Percentiles rank a stretch among this genome's conserved stretches.
Conservation (phyloP, 805 yeast species). For the Jamesozyma lodderae region DNA sequence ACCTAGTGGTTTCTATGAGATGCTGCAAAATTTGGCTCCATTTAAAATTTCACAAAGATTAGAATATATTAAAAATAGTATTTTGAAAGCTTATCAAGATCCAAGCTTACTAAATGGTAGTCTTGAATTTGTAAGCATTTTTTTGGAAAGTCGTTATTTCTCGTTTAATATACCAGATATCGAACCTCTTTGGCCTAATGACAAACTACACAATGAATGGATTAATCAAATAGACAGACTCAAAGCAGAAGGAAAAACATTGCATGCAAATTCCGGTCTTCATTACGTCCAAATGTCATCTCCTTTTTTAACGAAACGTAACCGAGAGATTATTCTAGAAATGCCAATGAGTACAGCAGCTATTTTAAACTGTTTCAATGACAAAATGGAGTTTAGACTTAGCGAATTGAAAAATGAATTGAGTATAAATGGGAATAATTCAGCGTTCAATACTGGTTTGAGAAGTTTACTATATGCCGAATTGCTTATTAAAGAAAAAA, state of each 20-base stretch:
- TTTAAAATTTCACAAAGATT: background rate
- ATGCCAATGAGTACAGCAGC: conserved; percentile 11
- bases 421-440: conserved; percentile 2
- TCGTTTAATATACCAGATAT: background rate
- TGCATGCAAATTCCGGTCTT: background rate
- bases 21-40: background rate
- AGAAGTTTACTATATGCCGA: conserved; percentile 2
- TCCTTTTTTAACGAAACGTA: background rate
- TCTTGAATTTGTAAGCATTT: conserved; percentile 1
- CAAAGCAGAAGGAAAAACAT: background rate
- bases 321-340: background rate
- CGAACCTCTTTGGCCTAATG: conserved; percentile 1
- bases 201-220: background rate
- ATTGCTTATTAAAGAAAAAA: background rate
- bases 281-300: conserved; percentile 10
- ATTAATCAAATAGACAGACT: background rate
- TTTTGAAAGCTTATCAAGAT: background rate
- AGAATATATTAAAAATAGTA: background rate
- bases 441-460: conserved; percentile 3
- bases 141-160: background rate
- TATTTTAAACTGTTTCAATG: conserved; percentile 13
- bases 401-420: conserved; percentile 4
- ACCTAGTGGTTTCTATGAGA: background rate
- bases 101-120: background rate
- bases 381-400: conserved; percentile 2